phyloP scores from a whole-genome alignment of 352 stramenopile species.

The Pythium periplocum region DNA sequence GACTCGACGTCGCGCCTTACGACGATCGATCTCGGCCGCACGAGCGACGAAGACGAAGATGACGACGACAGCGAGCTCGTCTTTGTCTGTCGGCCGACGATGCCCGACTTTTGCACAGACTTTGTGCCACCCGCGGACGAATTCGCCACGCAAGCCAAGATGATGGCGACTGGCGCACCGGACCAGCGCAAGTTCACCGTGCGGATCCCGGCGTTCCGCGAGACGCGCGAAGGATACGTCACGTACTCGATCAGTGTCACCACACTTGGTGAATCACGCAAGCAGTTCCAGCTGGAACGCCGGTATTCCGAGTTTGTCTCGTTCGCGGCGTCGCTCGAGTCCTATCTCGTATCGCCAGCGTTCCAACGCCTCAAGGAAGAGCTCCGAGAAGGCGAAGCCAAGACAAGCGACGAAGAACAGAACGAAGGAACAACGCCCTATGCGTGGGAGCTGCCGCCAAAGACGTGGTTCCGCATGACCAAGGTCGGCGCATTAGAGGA shows the following conservation, averaged over 20 bases:
- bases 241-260: conserved; percentile 50
- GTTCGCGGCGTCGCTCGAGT: conserved; percentile 40
- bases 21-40: neutral
- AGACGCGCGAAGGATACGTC: conserved; percentile 60
- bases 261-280: conserved; percentile 27
- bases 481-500: conserved; percentile 55
- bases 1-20: neutral
- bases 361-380: conserved; percentile 12
- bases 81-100: conserved; percentile 49
- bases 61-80: conserved; percentile 58
- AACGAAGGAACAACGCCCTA: conserved; percentile 14
- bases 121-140: conserved; percentile 30
- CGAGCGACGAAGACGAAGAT: conserved; percentile 1
- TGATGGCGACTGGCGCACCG: conserved; percentile 3
- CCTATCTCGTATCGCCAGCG: conserved; percentile 21
- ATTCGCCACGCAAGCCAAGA: conserved; percentile 5
- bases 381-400: conserved; percentile 5
- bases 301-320: conserved; percentile 78
- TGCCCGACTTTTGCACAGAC: conserved; percentile 59
- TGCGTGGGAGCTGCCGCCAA: conserved; percentile 61
- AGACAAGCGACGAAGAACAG: conserved; percentile 8
- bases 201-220: conserved; percentile 49
- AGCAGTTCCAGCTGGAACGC: conserved; percentile 54
- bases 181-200: conserved; percentile 44
- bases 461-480: conserved; percentile 77